Evolutionary conservation across 352 stramenopile species (phyloP).

Genomic region (Phytopythium ostracodes): DNA sequence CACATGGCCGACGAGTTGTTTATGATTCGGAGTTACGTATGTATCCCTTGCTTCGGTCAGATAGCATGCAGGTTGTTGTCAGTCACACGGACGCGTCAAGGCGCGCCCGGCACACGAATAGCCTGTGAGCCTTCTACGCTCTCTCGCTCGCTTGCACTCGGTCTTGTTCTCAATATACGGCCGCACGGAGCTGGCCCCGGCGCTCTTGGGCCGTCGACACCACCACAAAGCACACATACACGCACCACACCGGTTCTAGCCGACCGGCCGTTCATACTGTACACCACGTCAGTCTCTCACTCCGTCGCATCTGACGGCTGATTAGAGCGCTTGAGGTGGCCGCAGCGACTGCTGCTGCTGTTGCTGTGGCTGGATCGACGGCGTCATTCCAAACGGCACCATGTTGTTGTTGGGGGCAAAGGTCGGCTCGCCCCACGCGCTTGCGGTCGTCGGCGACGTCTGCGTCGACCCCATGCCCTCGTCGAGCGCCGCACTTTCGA

Average conservation of each 20-base stretch:
- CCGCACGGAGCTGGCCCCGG: background rate
- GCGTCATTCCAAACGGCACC: background rate
- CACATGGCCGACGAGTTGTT: background rate
- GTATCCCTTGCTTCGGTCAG: background rate
- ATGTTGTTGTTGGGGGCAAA: constrained; percentile 5
- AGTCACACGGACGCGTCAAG: too few relatives aligned
- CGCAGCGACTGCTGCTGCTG: constrained; percentile 10
- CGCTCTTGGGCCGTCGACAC: background rate
- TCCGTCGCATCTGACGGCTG: background rate
- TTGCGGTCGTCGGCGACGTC: constrained; percentile 21
- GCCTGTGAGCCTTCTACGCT: too few relatives aligned
- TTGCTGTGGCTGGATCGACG: constrained; percentile 10
- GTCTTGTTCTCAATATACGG: background rate
- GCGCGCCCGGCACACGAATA: too few relatives aligned
- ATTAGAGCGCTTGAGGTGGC: background rate
- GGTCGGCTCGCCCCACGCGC: constrained; percentile 20
- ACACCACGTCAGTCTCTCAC: background rate
- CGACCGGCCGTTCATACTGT: background rate
- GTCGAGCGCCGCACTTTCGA: constrained; percentile 52
- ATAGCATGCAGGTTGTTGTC: too few relatives aligned
- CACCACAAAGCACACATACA: background rate
- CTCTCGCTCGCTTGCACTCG: background rate
- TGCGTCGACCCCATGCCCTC: constrained; percentile 32
- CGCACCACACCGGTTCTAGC: background rate
- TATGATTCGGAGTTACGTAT: background rate